Base-by-base conservation (phyloP, 371 early-diverging fungal species). In the Quaeritorhiza haematococci region DNA sequence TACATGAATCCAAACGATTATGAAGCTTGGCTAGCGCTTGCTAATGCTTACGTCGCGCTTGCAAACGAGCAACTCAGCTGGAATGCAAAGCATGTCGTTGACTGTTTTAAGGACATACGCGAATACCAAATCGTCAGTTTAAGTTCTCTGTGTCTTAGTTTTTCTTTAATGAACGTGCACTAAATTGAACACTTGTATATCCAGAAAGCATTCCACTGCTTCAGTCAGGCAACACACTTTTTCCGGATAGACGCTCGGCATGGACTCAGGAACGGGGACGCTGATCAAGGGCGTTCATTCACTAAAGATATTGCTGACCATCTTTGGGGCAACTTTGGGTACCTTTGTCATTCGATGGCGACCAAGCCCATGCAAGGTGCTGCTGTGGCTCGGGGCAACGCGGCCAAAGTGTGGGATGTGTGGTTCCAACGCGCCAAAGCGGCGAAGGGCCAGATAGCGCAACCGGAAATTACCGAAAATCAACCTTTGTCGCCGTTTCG, bases 1-100 rank as follows among this genome's bases (percentile, higher is more conserved):
- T 73, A 73, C 49, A 55, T 86, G 19, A 82, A 84, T 56, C 87
- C 87, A 3, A 53, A 71, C 32, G 75, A 79, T 51, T 67, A 72
- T 43, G 73, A 78, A 43, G 79, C 78, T 0, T 89, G 90, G 90
- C 71, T 80, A 49, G 79, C 80, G 35, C 64, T 87, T 10, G 90
- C 79, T 6, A 59, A 63, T 8, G 81, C 79, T 33, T 84, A 76
- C 56, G 69, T 74, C 50, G 68, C 73, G 23, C 55, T 84, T 28
- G 79, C 85, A 8, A 83, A 86, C 35, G 88, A 87, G 59, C 78
- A 79, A 30, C 56, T 89, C 34, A 72, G 73, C 6, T 85, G 84
- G 76, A 86, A 78, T 59, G 87, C 90, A 0, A 63, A 65, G 7
- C 81, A 85, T 34, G 83, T 89, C 45, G 61, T 54, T 21, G 66